Percentiles rank a stretch among this genome's conserved stretches.
Evolutionary conservation across 2,329 filamentous ascomycete genomes (phyloP).

Genomic region (Penicillium sp.): DNA sequence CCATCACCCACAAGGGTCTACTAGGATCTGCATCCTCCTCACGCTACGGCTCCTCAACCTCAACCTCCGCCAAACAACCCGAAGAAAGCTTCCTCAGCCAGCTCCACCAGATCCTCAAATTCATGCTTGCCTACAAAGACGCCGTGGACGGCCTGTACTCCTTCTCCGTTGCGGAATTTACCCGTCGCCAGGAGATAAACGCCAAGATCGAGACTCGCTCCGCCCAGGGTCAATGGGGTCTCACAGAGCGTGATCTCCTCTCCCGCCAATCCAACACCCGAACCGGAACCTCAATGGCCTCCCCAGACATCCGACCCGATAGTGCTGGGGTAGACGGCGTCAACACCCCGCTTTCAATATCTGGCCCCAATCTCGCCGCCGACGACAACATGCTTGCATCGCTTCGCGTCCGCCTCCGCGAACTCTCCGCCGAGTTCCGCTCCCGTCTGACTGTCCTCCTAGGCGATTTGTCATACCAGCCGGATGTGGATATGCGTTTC

Average conservation of each 20-base stretch:
- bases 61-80: slow-evolving; percentile 43
- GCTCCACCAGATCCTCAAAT: slow-evolving; percentile 85
- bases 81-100: slow-evolving; percentile 86
- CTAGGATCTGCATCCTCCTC: slow-evolving; percentile 63
- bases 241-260: slow-evolving; percentile 55
- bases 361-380: slow-evolving; percentile 36
- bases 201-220: slow-evolving; percentile 68
- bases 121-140: slow-evolving; percentile 92
- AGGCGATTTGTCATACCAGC: slow-evolving; percentile 87
- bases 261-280: slow-evolving; percentile 34
- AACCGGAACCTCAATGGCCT: slow-evolving; percentile 30
- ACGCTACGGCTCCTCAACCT: slow-evolving; percentile 27
- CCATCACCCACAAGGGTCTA: slow-evolving; percentile 94
- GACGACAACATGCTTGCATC: slow-evolving; percentile 69
- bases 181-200: slow-evolving; percentile 78
- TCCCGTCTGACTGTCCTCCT: slow-evolving; percentile 75
- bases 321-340: slow-evolving; percentile 26
- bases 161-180: slow-evolving; percentile 93
- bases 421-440: slow-evolving; percentile 74
- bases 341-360: slow-evolving; percentile 43
- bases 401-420: slow-evolving; percentile 69
- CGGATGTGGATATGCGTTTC: slow-evolving; percentile 93
- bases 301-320: slow-evolving; percentile 26
- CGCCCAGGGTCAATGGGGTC: slow-evolving; percentile 63
- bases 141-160: slow-evolving; percentile 91